Percentiles rank a stretch among this genome's conserved stretches.
Conservation (phyloP, 495 filamentous ascomycete genomes). For the Gamarada debralockiae region DNA sequence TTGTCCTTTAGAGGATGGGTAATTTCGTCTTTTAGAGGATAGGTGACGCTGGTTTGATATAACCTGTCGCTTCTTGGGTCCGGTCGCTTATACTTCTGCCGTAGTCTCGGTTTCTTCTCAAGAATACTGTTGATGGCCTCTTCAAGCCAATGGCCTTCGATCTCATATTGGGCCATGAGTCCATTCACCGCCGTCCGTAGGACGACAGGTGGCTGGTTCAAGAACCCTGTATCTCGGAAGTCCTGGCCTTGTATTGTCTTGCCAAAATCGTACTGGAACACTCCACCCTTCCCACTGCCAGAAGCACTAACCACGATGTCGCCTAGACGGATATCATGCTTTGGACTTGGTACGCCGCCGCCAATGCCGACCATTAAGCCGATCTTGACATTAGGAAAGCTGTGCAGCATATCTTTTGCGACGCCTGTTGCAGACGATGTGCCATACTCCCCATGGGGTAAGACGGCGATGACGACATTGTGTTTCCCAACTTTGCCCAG, state of each 20-base stretch:
- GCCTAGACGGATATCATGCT: constrained; percentile 26
- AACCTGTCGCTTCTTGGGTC: constrained; percentile 30
- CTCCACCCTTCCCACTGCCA: constrained; percentile 2
- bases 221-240: constrained; percentile 1
- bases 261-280: no score
- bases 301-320: constrained; percentile 8
- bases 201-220: constrained; percentile 26
- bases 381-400: constrained; percentile 15
- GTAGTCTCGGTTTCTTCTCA: constrained; percentile 21
- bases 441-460: neutral
- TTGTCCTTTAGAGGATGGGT: constrained; percentile 24
- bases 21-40: constrained; percentile 21
- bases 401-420: neutral
- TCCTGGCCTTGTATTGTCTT: constrained; percentile 3
- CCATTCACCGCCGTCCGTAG: constrained; percentile 21
- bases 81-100: constrained; percentile 28
- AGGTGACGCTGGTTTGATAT: constrained; percentile 27
- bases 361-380: constrained; percentile 30
- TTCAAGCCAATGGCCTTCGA: constrained; percentile 19
- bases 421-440: constrained; percentile 1
- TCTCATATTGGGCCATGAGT: constrained; percentile 8
- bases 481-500: constrained; percentile 23
- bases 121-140: constrained; percentile 23
- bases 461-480: constrained; percentile 8
- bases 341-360: constrained; percentile 24